Base-by-base conservation (phyloP, 1,284 basidiomycete species). In the Wolfiporia cocos region DNA sequence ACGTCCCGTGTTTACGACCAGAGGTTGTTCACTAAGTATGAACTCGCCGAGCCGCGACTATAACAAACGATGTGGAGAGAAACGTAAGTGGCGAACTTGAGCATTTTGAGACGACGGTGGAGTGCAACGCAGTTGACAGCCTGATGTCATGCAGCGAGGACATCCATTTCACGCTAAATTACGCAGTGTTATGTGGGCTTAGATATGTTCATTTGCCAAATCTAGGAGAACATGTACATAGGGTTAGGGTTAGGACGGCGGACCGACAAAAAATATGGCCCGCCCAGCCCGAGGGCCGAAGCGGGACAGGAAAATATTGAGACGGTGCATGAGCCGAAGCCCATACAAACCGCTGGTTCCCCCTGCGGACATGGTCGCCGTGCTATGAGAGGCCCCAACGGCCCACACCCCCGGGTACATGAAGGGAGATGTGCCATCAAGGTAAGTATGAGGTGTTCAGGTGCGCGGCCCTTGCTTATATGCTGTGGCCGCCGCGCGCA, bases 401-500 rank as follows among this genome's bases (percentile, higher is more conserved):
- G 53, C 52, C 57, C 57, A 56, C 50, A 53, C 32, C 38, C 54
- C 56, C 56, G 47, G 53, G 36, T 54, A 56, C 15, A 21, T 39
- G 42, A 44, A 44, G 42, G 42, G 42, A 31, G 17, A 18, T 23
- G 37, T 44, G 36, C 65, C 64, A 59, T 66, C 65, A 66, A 67
- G 66, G 66, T 68, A 67, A 68, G 64, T 69, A 69, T 69, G 65
- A 58, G 31, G 42, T 39, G 11, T 19, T 29, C 21, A 18, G 15
- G 34, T 28, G 23, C 15, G 7, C 24, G 12, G 9, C 10, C 7
- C 14, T 24, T 5, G 23, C 7, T 37, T 37, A 26, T 37, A 37
- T 26, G 28, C 14, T 7, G n/a, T 5, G 9, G 9, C 9, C 5
- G 18, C n/a, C 7, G 23, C 15, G 36, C 36, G 36, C 36, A 37